A percentile compares a stretch with the other conserved stretches of the same genome.
These are phyloP conservation scores for Priceomyces carsonii DNA, from an alignment of 805 yeast genomes.

Conservation along the genomic window DNA sequence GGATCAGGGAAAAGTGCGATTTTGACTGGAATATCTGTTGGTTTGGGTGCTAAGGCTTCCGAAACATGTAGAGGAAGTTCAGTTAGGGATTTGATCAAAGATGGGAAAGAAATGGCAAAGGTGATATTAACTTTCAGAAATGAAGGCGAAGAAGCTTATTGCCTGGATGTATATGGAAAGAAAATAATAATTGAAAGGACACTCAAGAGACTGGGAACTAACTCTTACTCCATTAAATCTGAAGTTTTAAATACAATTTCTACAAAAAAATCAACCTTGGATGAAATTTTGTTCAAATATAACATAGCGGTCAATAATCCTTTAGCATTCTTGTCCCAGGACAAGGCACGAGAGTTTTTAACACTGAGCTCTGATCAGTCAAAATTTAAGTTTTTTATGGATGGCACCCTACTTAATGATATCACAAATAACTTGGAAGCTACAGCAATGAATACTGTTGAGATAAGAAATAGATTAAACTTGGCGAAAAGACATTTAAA, in stretches of 20 bases:
- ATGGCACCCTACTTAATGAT: constrained; percentile 73
- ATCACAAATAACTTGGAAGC: constrained; percentile 53
- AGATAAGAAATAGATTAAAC: constrained; percentile 25
- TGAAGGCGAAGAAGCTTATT: constrained; percentile 64
- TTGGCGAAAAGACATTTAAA: constrained; percentile 25
- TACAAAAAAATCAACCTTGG: constrained; percentile 63
- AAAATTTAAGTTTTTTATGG: constrained; percentile 76
- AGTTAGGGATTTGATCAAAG: constrained; percentile 68
- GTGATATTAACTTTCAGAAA: constrained; percentile 66
- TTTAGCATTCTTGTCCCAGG: constrained; percentile 89
- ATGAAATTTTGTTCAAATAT: constrained; percentile 65
- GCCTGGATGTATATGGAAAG: constrained; percentile 66
- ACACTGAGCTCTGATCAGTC: constrained; percentile 71
- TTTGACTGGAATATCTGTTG: constrained; percentile 82
- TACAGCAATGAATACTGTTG: constrained; percentile 28
- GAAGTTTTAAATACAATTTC: constrained; percentile 55
- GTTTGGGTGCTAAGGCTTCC: constrained; percentile 85
- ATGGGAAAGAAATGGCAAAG: constrained; percentile 70
- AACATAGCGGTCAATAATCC: constrained; percentile 86
- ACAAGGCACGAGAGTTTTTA: constrained; percentile 86
- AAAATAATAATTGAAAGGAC: constrained; percentile 70
- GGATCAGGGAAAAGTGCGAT: constrained; percentile 93
- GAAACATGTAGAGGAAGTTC: constrained; percentile 84
- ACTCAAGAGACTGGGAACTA: constrained; percentile 52
- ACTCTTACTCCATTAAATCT: constrained; percentile 56